phyloP scores from a whole-genome alignment of 176 grass and related monocot species.

The Carex myosuroides region DNA sequence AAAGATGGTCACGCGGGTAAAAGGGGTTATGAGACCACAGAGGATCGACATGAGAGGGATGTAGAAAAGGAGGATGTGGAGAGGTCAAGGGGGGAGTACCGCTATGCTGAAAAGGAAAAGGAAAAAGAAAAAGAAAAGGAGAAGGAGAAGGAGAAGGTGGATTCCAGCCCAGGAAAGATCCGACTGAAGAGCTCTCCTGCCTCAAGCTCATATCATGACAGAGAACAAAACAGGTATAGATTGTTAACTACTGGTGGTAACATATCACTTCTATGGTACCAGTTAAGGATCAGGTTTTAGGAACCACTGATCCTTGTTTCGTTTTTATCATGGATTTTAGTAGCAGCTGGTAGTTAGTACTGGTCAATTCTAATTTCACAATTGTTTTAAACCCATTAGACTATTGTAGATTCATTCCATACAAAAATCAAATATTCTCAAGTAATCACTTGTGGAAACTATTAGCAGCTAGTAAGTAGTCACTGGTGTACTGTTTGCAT shows the following conservation, averaged over 20 bases:
- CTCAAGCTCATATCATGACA: slow-evolving; percentile 53
- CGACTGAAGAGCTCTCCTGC: slow-evolving; percentile 53
- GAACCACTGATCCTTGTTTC: slow-evolving; percentile 7
- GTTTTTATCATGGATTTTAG: slow-evolving; percentile 2
- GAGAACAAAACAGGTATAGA: slow-evolving; percentile 76
- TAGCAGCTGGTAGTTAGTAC: background rate
- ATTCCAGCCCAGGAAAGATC: slow-evolving; percentile 67
- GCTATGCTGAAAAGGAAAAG: slow-evolving; percentile 55
- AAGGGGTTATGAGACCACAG: slow-evolving; percentile 52
- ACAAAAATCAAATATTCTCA: background rate
- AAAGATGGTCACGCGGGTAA: slow-evolving; percentile 72
- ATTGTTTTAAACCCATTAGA: slow-evolving; percentile 6
- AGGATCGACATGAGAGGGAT: slow-evolving; percentile 35
- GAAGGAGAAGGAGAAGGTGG: slow-evolving; percentile 50
- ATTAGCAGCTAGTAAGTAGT: background rate
- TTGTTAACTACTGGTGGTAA: slow-evolving; percentile 10
- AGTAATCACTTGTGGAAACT: background rate
- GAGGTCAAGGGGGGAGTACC: slow-evolving; percentile 45
- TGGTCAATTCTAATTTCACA: slow-evolving; percentile 1
- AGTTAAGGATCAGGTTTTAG: background rate
- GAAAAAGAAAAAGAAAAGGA: slow-evolving; percentile 24
- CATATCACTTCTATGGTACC: background rate
- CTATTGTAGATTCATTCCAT: background rate
- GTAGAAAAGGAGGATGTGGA: slow-evolving; percentile 53
- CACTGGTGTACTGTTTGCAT: slow-evolving; percentile 8